Evolutionary conservation across 2,329 filamentous ascomycete genomes (phyloP), one percentile per base, ranked within the genome.

Genomic region (Aspergillus ustus): DNA sequence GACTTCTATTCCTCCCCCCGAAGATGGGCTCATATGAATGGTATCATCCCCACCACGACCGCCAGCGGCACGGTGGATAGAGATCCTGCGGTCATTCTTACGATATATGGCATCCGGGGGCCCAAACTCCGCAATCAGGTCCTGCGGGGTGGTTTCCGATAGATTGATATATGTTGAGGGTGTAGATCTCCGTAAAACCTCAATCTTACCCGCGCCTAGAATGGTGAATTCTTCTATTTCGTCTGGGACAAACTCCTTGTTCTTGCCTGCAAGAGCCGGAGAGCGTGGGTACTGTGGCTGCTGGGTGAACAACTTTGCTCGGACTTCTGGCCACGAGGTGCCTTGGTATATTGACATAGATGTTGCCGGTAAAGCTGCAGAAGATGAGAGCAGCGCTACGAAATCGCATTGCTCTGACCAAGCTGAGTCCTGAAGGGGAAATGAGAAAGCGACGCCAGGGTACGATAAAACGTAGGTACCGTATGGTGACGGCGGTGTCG

Each of bases 31-130:
- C 53, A 79, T 69, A 43, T 73, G 72, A 20, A 75, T 71, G 34
- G 71, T 66, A 49, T 74, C 73, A 49, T 71, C 73, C 53, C 67
- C 68, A 46, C 68, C 67, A 48, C 63, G 70, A 50, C 68, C 64
- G 50, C 65, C 72, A 52, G 70, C 69, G 59, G 73, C 73, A 25
- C 78, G 77, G 62, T 97, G 93, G 56, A 97, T 95, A 13, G 92
- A 91, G 79, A 97, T 90, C 52, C 92, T 87, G 73, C 93, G 89
- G 73, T 97, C 93, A 70, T 91, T 92, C 78, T 96, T 97, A 65
- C 91, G 87, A 77, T 97, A 97, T 49, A 96, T 96, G 20, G 93
- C 92, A 74, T 97, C 94, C 1, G 95, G 95, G 5, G 95, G 92
- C 0, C 95, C 95, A 7, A 99, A 85, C 71, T 97, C 93, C 61